Evolutionary conservation across 1,284 basidiomycete genomes (phyloP), one percentile per base, ranked within the genome.

Genomic region (Cystobasidium sp.): DNA sequence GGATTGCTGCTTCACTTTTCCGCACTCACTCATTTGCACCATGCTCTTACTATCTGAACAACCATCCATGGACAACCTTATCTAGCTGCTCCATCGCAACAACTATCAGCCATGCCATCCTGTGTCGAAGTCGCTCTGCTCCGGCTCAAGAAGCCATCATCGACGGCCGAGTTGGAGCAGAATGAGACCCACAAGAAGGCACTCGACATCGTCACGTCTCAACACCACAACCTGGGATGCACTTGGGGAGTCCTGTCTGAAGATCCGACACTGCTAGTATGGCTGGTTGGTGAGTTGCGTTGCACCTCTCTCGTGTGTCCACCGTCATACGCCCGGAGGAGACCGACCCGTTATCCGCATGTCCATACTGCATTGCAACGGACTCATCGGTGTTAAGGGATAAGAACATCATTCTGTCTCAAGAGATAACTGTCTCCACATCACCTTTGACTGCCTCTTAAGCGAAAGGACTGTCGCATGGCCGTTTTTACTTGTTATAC

Each of bases 241-340:
- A 73, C 70, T 22, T 73, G 70, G 70, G 70, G 37, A n/a, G 70
- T 73, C 9, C n/a, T 73, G 9, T 52, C 49, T n/a, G 70, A 73
- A 31, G 70, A 73, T 51, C 52, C 62, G 4, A 73, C 62, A 51
- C 31, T 65, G 63, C 70, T 73, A 51, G 63, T 73, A 16, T 73
- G 70, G 70, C 52, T 73, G 8, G 70, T 61, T 14, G 70, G 69
- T 64, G 55, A 22, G 69, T 71, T 39, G 20, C 20, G 10, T 31
- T 16, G 22, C 64, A 31, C 20, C 24, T 12, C 5, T 59, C 12
- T 37, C 7, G 22, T 53, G 62, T 62, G 14, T 18, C 7, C n/a
- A 44, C 43, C 52, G 7, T 41, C n/a, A 24, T 46, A 43, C 3
- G 18, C 47, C 47, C 47, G 20, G 14, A 14, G 47, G 47, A 51